phyloP scores from a whole-genome alignment of 805 yeast genomes.

The Lipomyces mesembrius region DNA sequence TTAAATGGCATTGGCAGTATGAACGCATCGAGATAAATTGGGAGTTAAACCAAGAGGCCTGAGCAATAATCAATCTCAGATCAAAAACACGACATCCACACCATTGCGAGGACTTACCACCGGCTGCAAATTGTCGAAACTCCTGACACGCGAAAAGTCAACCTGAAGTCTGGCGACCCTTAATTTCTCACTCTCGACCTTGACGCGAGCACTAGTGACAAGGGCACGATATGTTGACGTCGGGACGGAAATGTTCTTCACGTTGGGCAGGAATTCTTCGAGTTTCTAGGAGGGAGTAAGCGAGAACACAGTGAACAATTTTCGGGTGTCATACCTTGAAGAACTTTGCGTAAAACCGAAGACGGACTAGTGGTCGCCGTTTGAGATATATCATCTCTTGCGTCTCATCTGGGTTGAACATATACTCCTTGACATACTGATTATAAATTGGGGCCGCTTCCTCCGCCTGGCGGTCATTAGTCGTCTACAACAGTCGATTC shows the following conservation, averaged over 20 bases:
- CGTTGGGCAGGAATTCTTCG: constrained; percentile 36
- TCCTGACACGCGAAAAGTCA: constrained; percentile 33
- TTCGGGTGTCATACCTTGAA: constrained; percentile 32
- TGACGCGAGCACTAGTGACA: constrained; percentile 35
- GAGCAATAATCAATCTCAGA: not conserved
- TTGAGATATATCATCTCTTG: constrained; percentile 33
- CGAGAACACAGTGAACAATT: not conserved
- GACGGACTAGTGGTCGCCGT: constrained; percentile 40
- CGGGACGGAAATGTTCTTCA: constrained; percentile 24
- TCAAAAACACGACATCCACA: not conserved
- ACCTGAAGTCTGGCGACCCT: constrained; percentile 30
- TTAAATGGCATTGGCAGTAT: constrained; percentile 33
- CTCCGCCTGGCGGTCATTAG: constrained; percentile 25
- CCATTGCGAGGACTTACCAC: constrained; percentile 25
- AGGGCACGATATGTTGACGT: constrained; percentile 33
- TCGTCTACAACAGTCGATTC: not conserved
- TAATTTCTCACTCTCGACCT: constrained; percentile 34
- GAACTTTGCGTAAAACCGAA: constrained; percentile 38
- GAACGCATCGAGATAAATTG: constrained; percentile 31
- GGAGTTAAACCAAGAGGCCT: constrained; percentile 30
- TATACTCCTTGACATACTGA: constrained; percentile 32
- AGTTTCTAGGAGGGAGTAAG: constrained; percentile 27
- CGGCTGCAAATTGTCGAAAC: constrained; percentile 34
- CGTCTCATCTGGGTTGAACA: constrained; percentile 34
- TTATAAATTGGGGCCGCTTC: constrained; percentile 37